These are phyloP conservation scores for Posidonia oceanica DNA, from an alignment of 116 monocot genomes.

Conservation along the genomic window DNA sequence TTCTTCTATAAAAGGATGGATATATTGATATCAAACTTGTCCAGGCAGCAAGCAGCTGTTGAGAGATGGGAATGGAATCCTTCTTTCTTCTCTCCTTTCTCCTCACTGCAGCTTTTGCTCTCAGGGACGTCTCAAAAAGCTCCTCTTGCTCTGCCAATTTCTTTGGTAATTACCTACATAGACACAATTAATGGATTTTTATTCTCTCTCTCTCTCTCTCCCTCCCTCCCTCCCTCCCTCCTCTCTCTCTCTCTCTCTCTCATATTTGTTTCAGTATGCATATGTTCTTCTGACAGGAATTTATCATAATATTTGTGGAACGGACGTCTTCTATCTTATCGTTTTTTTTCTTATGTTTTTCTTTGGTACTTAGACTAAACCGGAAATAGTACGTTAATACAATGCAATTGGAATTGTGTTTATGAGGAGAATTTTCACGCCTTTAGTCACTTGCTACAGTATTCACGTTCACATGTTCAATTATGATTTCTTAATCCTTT, in stretches of 20 bases:
- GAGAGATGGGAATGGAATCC: neutral
- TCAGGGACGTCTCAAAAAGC: neutral
- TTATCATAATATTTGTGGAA: neutral
- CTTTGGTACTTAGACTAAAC: no score
- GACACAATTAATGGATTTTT: no score
- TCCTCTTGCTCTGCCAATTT: slow-evolving; percentile 12
- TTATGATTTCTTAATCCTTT: no score
- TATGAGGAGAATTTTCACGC: no score
- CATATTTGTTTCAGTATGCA: neutral
- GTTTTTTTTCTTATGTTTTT: no score
- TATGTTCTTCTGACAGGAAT: neutral
- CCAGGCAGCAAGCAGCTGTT: neutral
- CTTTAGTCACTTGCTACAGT: no score
- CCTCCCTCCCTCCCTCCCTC: neutral
- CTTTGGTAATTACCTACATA: slow-evolving; percentile 2
- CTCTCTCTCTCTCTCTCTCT: neutral
- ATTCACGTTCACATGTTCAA: no score
- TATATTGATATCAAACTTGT: no score
- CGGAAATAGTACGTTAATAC: no score
- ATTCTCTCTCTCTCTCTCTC: neutral
- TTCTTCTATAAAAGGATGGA: neutral
- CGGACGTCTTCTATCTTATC: no score
- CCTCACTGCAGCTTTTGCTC: neutral
- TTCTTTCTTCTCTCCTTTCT: slow-evolving; percentile 1
- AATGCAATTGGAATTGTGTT: no score